Base-by-base conservation (phyloP, 2,329 filamentous ascomycete genomes). In the Aspergillus neoniger region DNA sequence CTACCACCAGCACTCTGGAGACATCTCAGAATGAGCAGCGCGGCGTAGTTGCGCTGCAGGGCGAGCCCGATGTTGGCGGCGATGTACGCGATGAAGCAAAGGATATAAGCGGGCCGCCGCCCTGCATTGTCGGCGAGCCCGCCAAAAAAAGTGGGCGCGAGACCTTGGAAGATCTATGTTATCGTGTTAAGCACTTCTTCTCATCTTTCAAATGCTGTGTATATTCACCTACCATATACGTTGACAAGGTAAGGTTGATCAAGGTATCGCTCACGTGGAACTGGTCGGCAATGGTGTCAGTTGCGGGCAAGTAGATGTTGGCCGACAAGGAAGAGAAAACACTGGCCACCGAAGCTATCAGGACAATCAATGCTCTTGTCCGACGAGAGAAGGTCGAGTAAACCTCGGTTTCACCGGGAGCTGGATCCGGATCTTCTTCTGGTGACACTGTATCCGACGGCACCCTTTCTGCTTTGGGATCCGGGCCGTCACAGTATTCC, bases 191-290 rank as follows among this genome's bases (percentile, higher is more conserved):
- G 14, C 8, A 14, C 23, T 5, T 5, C 0, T 2, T 5, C 9
- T 30, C 28, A 5, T 12, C 10, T 12, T 12, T 12, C 1, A 4
- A 12, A 4, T 30, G 9, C 28, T 30, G 10, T 12, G 4, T 10
- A 3, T 30, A 85, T 81, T 53, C 84, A 86, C 0, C 87, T 85
- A 92, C 85, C 12, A 92, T 85, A 4, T 87, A 90, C 61, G 85
- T 89, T 0, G 85, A 86, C 1, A 94, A 72, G 0, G 82, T 83
- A 59, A 84, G 70, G 63, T 83, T 82, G 63, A 83, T 77, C 50
- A 72, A 55, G 8, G 67, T 65, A 43, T 65, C 65, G 5, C 66
- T 65, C 12, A 71, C 67, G 49, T 68, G 57, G 21, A 74, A 65
- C 50, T 77, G 72, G 52, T 68, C 43, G 4, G 73, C 67, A 8